Conservation (phyloP, 495 filamentous ascomycete species). For the Aspergillus cavernicola region DNA sequence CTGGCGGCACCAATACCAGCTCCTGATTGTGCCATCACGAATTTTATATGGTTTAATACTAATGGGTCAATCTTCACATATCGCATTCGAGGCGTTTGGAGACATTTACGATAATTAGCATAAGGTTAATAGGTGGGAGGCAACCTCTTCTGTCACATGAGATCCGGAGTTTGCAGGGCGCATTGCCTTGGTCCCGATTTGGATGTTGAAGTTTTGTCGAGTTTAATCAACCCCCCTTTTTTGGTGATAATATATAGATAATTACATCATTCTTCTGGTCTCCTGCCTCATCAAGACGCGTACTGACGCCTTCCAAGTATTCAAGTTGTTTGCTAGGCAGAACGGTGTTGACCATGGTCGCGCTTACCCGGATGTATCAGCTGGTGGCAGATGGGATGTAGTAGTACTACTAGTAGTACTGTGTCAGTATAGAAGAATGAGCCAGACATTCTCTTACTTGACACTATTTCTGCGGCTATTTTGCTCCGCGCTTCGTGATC, state of each 20-base stretch:
- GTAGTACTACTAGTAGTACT: too few species aligned
- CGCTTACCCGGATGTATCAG: background rate
- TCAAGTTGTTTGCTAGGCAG: too few species aligned
- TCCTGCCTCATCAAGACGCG: too few species aligned
- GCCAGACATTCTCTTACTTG: too few species aligned
- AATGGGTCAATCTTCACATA: background rate
- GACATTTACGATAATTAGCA: background rate
- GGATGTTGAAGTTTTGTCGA: background rate
- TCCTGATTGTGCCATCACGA: background rate
- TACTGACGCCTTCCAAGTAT: too few species aligned
- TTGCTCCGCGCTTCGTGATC: too few species aligned
- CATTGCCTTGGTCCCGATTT: background rate
- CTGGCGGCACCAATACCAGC: background rate
- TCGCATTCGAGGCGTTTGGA: conserved; percentile 8
- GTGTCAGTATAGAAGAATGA: too few species aligned
- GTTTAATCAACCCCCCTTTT: too few species aligned
- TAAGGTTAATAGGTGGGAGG: background rate
- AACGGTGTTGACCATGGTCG: background rate
- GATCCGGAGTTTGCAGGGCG: background rate
- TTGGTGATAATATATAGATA: too few species aligned
- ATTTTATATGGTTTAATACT: background rate
- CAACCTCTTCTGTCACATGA: background rate
- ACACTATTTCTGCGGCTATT: too few species aligned
- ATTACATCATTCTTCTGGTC: too few species aligned
- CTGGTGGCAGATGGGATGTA: background rate